Base-by-base conservation (phyloP, 306 rosid species). In the Cercis canadensis region DNA sequence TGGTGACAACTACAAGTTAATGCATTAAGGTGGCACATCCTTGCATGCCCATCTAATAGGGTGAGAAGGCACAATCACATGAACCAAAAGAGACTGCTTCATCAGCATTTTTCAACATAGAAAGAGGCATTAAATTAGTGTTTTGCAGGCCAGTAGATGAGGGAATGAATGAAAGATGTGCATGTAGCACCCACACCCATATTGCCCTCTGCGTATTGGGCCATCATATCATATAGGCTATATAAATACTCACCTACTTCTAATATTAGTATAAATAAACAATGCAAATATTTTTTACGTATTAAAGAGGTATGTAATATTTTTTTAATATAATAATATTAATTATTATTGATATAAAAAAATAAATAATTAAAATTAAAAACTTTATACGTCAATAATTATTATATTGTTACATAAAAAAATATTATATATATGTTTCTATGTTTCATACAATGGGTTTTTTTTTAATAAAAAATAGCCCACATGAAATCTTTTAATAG, bases 141-240 rank as follows among this genome's bases (percentile, higher is more conserved):
- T 73, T 78, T 37, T 65, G 72, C 81, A 62, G 82, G 77, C 80
- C 73, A 76, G 75, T 73, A 62, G 71, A 57, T 16, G 60, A 61
- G 54, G 50, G 45, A 59, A 57, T 71, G 54, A 50, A 78, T 49
- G 78, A 61, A 83, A 74, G 57, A 54, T 61, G 62, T 68, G 34
- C 62, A 68, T 70, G 67, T 62, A 82, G 43, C 78, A 81, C 84
- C 77, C 74, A 59, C 39, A 29, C 36, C 24, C 84, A 44, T 67
- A 73, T 74, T 79, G 55, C 52, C 74, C 36, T 75, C 29, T 54
- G 57, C 52, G 79, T 72, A 85, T 81, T 81, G 84, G 88, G 43
- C 81, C 60, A 55, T 51, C 49, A 5, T 16, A 5, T 59, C 59
- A 41, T 43, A 7, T 46, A 29, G 60, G 1, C 2, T 24, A 24